phyloP scores from a whole-genome alignment of 2,329 filamentous ascomycete genomes.

The Scleromitrula shiraiana region DNA sequence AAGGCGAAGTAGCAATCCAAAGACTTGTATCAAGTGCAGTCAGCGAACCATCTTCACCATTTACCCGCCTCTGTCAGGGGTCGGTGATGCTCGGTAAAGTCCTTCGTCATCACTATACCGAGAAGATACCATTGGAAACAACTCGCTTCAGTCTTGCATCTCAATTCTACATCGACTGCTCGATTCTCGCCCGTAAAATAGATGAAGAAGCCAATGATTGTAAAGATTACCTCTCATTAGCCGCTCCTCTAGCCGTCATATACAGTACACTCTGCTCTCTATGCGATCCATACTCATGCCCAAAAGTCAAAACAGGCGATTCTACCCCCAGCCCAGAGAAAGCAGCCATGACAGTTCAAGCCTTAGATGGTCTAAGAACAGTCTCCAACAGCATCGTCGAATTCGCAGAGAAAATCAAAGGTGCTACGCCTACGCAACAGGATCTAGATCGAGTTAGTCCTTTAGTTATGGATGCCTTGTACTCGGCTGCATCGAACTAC shows the following conservation, averaged over 20 bases:
- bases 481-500: slow-evolving; percentile 31
- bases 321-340: slow-evolving; percentile 17
- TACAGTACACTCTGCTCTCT: slow-evolving; percentile 28
- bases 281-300: slow-evolving; percentile 34
- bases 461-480: slow-evolving; percentile 33
- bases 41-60: slow-evolving; percentile 39
- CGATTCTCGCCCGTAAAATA: slow-evolving; percentile 20
- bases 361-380: slow-evolving; percentile 30
- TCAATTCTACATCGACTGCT: slow-evolving; percentile 23
- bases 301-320: slow-evolving; percentile 10
- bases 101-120: slow-evolving; percentile 27
- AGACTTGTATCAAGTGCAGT: slow-evolving; percentile 31
- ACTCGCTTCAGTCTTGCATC: slow-evolving; percentile 19
- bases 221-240: slow-evolving; percentile 21
- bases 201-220: slow-evolving; percentile 20
- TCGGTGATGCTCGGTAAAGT: slow-evolving; percentile 31
- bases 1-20: slow-evolving; percentile 30
- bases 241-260: slow-evolving; percentile 23
- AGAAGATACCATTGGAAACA: slow-evolving; percentile 17
- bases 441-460: slow-evolving; percentile 30
- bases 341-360: slow-evolving; percentile 29
- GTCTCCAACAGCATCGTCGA: slow-evolving; percentile 26
- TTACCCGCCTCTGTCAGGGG: slow-evolving; percentile 41
- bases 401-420: slow-evolving; percentile 25
- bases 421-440: slow-evolving; percentile 16